A percentile compares a stretch with the other conserved stretches of the same genome.
These are phyloP conservation scores for Erythrophleum fordii DNA, from an alignment of 306 rosid species.

Conservation along the genomic window DNA sequence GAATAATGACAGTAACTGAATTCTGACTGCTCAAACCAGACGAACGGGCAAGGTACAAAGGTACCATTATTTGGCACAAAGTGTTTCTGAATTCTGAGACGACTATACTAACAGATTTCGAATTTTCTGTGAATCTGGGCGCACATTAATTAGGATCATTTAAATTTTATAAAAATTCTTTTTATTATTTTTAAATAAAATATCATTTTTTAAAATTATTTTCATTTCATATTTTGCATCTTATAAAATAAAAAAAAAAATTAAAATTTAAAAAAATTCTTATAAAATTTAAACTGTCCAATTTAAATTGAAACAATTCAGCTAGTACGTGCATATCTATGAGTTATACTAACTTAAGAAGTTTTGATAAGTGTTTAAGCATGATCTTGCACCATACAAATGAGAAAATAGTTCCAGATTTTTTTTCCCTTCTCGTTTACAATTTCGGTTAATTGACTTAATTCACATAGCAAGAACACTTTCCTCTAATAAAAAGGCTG, in stretches of 20 bases:
- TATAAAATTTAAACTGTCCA: too few relatives aligned
- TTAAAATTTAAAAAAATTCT: too few relatives aligned
- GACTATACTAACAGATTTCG: too few relatives aligned
- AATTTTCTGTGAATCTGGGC: too few relatives aligned
- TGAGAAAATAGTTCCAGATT: background rate
- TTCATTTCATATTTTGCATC: too few relatives aligned
- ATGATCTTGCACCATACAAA: background rate
- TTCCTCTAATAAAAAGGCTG: background rate
- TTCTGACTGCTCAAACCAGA: background rate
- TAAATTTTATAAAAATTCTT: too few relatives aligned
- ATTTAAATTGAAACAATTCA: too few relatives aligned
- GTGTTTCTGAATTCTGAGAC: background rate
- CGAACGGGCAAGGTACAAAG: background rate
- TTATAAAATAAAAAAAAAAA: too few relatives aligned
- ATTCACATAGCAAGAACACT: conserved; percentile 21
- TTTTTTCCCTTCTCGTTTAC: background rate
- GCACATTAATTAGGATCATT: too few relatives aligned
- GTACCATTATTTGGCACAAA: background rate
- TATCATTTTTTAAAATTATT: too few relatives aligned
- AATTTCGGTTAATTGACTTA: background rate
- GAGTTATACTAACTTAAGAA: background rate
- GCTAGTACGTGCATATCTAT: too few relatives aligned
- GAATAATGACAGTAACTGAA: background rate
- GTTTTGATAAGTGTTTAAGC: background rate
- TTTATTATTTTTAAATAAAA: too few relatives aligned